These are phyloP conservation scores for Paxillus ammoniavirescens DNA, from an alignment of 768 basidiomycete genomes.

Conservation along the genomic window DNA sequence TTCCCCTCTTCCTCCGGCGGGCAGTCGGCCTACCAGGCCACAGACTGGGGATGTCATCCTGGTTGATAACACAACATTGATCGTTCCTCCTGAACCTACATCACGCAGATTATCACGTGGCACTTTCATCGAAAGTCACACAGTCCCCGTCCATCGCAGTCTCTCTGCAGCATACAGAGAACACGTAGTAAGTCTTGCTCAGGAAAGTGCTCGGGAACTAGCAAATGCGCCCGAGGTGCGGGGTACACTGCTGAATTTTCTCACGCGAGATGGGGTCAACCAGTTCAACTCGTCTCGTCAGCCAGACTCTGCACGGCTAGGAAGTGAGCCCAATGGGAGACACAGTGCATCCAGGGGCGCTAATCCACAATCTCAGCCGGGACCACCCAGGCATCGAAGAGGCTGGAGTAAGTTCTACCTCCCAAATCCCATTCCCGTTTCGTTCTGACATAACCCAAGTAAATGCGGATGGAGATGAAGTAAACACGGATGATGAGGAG, in stretches of 20 bases:
- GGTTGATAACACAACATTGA: constrained; percentile 16
- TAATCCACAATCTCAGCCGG: constrained; percentile 8
- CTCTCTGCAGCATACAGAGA: constrained; percentile 23
- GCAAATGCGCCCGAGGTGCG: constrained; percentile 23
- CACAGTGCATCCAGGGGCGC: constrained; percentile 8
- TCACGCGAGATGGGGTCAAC: constrained; percentile 24
- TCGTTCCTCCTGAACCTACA: constrained; percentile 19
- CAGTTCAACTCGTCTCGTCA: constrained; percentile 6
- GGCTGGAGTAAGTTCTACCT: constrained; percentile 30
- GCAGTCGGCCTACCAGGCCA: constrained; percentile 15
- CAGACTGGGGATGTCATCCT: constrained; percentile 13
- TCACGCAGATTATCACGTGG: constrained; percentile 25
- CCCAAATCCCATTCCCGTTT: neutral
- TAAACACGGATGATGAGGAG: constrained; percentile 60
- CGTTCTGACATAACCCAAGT: constrained; percentile 32
- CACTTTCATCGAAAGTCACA: constrained; percentile 15
- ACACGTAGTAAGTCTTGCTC: constrained; percentile 10
- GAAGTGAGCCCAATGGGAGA: constrained; percentile 8
- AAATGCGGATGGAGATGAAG: constrained; percentile 59
- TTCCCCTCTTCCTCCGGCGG: constrained; percentile 4
- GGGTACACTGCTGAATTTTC: constrained; percentile 21
- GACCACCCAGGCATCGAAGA: constrained; percentile 28
- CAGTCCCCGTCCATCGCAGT: constrained; percentile 12
- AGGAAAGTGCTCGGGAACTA: constrained; percentile 19
- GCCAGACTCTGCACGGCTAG: constrained; percentile 4